Percentiles rank a stretch among this genome's conserved stretches.
phyloP scores from a whole-genome alignment of 1,139 yeast species.

The Diutina rugosa region DNA sequence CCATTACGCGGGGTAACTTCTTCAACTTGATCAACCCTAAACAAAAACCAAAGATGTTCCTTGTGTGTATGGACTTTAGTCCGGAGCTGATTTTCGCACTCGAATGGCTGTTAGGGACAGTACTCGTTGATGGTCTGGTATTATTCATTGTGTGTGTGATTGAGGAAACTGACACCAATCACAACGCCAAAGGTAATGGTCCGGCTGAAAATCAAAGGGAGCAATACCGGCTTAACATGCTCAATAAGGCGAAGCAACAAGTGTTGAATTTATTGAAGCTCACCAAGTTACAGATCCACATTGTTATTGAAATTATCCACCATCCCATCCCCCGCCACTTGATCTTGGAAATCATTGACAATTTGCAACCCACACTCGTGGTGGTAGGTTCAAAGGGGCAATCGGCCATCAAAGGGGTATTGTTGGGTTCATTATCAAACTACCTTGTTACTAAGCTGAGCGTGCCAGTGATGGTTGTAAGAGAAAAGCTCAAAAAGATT shows the following conservation, averaged over 20 bases:
- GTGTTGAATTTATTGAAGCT: conserved; percentile 47
- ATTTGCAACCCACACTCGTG: conserved; percentile 71
- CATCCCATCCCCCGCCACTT: conserved; percentile 85
- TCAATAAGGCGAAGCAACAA: conserved; percentile 48
- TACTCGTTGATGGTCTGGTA: conserved; percentile 74
- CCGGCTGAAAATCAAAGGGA: conserved; percentile 33
- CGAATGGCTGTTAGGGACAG: conserved; percentile 85
- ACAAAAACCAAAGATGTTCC: conserved; percentile 51
- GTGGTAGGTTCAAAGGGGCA: conserved; percentile 76
- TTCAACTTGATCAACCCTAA: conserved; percentile 40
- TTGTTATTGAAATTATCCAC: conserved; percentile 64
- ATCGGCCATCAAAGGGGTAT: conserved; percentile 62
- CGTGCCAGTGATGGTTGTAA: conserved; percentile 86
- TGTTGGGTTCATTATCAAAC: conserved; percentile 64
- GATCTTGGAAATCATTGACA: conserved; percentile 70
- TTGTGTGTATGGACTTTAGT: conserved; percentile 70
- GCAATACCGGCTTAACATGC: conserved; percentile 40
- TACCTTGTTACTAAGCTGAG: conserved; percentile 66
- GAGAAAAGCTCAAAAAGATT: conserved; percentile 68
- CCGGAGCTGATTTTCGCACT: conserved; percentile 80
- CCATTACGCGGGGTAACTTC: conserved; percentile 60
- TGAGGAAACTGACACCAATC: conserved; percentile 49
- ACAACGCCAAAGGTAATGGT: conserved; percentile 28
- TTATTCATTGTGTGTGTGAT: conserved; percentile 68
- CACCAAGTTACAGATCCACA: conserved; percentile 67